Evolutionary conservation across 2,329 filamentous ascomycete species (phyloP).

Genomic region (Keithomyces neogunnii): DNA sequence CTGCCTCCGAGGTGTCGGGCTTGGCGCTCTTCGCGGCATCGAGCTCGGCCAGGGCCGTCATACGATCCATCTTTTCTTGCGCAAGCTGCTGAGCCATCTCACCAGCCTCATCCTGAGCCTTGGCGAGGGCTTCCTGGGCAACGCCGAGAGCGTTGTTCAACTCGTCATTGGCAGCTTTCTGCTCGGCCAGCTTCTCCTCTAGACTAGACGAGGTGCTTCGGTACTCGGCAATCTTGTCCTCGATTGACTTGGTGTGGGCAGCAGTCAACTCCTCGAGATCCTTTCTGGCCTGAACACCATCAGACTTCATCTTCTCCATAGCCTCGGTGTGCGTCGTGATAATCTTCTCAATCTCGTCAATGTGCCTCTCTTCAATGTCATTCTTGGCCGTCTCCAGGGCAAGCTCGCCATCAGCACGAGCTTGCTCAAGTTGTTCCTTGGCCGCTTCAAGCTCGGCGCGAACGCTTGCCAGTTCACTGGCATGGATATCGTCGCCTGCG

Average conservation of each 20-base stretch:
- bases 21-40: slow-evolving; percentile 49
- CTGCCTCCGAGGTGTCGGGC: slow-evolving; percentile 45
- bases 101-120: slow-evolving; percentile 38
- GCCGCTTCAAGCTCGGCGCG: slow-evolving; percentile 25
- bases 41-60: slow-evolving; percentile 50
- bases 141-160: slow-evolving; percentile 27
- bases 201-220: slow-evolving; percentile 22
- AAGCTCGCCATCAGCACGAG: slow-evolving; percentile 33
- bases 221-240: slow-evolving; percentile 32
- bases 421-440: slow-evolving; percentile 38
- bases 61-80: slow-evolving; percentile 51
- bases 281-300: slow-evolving; percentile 26
- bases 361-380: slow-evolving; percentile 36
- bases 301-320: slow-evolving; percentile 30
- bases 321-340: slow-evolving; percentile 32
- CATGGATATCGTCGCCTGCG: slow-evolving; percentile 17
- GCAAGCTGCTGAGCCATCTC: slow-evolving; percentile 46
- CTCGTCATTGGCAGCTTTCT: slow-evolving; percentile 26
- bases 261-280: slow-evolving; percentile 36
- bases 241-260: slow-evolving; percentile 28
- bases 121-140: slow-evolving; percentile 34
- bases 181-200: slow-evolving; percentile 27
- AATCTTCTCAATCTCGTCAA: slow-evolving; percentile 39
- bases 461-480: slow-evolving; percentile 22
- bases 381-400: slow-evolving; percentile 36